Percentiles rank a stretch among this genome's conserved stretches.
Conservation (phyloP, 2,329 filamentous ascomycete species). For the Madurella mycetomatis region DNA sequence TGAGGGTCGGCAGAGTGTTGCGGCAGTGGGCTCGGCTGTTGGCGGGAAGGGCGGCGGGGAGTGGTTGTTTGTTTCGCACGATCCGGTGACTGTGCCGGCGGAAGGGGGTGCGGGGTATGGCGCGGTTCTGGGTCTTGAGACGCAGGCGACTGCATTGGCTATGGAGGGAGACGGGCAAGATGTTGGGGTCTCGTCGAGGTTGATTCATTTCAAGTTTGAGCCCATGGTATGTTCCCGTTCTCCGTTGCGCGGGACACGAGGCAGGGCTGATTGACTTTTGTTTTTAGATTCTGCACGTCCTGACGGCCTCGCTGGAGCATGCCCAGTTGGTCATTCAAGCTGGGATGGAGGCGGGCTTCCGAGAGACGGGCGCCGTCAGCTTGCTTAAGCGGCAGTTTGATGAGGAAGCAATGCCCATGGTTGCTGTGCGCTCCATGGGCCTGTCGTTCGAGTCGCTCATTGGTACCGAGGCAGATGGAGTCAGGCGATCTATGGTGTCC, state of each 20-base stretch:
- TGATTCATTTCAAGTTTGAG: slow-evolving; percentile 87
- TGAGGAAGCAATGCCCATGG: slow-evolving; percentile 58
- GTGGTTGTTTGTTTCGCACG: slow-evolving; percentile 88
- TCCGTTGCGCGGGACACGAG: background rate
- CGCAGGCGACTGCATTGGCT: slow-evolving; percentile 19
- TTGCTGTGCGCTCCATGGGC: slow-evolving; percentile 80
- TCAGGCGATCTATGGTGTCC: slow-evolving; percentile 50
- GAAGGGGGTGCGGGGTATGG: slow-evolving; percentile 9
- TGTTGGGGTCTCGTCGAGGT: slow-evolving; percentile 32
- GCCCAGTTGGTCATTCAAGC: slow-evolving; percentile 73
- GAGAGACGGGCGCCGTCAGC: slow-evolving; percentile 82
- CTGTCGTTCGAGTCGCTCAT: slow-evolving; percentile 78
- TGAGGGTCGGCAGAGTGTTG: background rate
- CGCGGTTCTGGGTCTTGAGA: slow-evolving; percentile 34
- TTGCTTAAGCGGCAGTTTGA: slow-evolving; percentile 36
- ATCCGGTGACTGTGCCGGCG: slow-evolving; percentile 48
- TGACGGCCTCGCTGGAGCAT: slow-evolving; percentile 68
- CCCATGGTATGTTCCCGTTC: slow-evolving; percentile 66
- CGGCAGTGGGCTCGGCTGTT: slow-evolving; percentile 26
- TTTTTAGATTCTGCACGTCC: slow-evolving; percentile 76
- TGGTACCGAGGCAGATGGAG: slow-evolving; percentile 48
- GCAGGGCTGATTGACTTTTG: background rate
- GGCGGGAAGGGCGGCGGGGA: slow-evolving; percentile 85
- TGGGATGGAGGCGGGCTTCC: slow-evolving; percentile 77
- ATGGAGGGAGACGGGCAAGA: slow-evolving; percentile 28